Evolutionary conservation across 73 alveolate genomes (phyloP).

Genomic region (Durusdinium trenchii): DNA sequence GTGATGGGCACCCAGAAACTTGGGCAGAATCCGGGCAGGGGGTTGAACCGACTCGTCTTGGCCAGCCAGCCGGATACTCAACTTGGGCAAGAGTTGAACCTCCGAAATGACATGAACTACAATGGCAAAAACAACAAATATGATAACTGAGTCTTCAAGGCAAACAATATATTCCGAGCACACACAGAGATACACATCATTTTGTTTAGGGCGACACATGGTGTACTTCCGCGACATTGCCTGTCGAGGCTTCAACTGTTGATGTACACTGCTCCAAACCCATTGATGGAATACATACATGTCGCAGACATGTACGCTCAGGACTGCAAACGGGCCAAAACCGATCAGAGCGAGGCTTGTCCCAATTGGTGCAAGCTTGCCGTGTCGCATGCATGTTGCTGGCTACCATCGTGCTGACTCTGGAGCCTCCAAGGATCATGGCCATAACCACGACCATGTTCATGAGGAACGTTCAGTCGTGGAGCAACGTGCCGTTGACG

Average conservation of each 20-base stretch:
- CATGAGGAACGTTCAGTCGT: constrained; percentile 73
- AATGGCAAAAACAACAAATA: background rate
- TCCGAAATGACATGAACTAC: background rate
- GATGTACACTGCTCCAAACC: too few species aligned
- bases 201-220: too few species aligned
- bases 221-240: too few species aligned
- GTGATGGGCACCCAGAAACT: background rate
- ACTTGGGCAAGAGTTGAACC: background rate
- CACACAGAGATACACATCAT: too few species aligned
- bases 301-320: too few species aligned
- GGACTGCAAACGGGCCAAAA: constrained; percentile 43
- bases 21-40: too few species aligned
- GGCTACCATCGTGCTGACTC: background rate
- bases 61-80: background rate
- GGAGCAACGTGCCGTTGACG: constrained; percentile 86
- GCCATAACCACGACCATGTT: constrained; percentile 66
- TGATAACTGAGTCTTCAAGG: background rate
- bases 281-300: too few species aligned
- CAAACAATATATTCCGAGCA: background rate
- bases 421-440: background rate
- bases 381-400: too few species aligned
- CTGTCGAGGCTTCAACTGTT: too few species aligned
- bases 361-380: background rate
- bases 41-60: too few species aligned
- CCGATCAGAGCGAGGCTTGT: background rate